phyloP scores from a whole-genome alignment of 73 alveolate species.

The Tetrahymena thermophila region DNA sequence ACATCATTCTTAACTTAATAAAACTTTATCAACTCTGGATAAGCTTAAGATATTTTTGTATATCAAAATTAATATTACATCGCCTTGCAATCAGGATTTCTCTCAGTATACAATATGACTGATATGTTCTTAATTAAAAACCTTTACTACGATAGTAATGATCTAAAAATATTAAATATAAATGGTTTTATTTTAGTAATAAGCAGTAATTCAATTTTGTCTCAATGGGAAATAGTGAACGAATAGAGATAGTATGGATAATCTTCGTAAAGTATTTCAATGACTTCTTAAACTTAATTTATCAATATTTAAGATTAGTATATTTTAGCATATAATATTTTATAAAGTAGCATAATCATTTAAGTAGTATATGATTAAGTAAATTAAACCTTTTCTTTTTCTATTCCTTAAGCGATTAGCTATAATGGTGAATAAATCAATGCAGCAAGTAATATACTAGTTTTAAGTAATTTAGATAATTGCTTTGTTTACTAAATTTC shows the following conservation, averaged over 20 bases:
- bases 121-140: background rate
- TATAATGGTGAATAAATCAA: background rate
- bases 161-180: too few relatives aligned
- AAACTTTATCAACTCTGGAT: background rate
- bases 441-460: too few relatives aligned
- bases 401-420: background rate
- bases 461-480: background rate
- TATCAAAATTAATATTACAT: too few relatives aligned
- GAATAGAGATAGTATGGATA: background rate
- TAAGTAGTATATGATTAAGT: background rate
- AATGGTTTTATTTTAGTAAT: background rate
- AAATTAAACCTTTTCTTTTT: background rate
- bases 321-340: background rate
- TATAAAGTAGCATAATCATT: too few relatives aligned
- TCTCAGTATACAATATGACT: background rate
- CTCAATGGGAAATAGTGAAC: background rate
- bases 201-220: background rate
- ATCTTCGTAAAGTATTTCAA: background rate
- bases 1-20: background rate
- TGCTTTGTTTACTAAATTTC: background rate
- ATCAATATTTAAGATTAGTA: background rate
- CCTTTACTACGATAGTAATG: background rate
- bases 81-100: background rate
- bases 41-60: background rate
- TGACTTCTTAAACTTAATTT: background rate